Percentiles rank a stretch among this genome's conserved stretches.
These are phyloP conservation scores for Arxiozyma heterogenica DNA, from an alignment of 1,139 yeast species.

Conservation along the genomic window DNA sequence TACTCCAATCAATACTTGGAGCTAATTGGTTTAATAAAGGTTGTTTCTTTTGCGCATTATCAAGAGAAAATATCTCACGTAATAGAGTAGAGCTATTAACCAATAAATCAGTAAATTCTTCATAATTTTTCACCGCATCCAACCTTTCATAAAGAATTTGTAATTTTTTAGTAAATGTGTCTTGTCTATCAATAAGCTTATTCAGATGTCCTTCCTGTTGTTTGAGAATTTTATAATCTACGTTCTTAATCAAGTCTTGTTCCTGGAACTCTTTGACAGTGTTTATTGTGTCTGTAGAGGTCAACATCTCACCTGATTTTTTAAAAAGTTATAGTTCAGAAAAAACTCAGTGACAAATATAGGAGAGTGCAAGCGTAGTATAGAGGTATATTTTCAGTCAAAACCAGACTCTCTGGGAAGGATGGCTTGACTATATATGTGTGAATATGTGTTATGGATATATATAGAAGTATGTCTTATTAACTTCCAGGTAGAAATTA, in stretches of 20 bases:
- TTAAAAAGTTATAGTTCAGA: neutral
- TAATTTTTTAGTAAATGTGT: slow-evolving; percentile 20
- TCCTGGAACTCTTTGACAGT: slow-evolving; percentile 20
- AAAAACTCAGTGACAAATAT: neutral
- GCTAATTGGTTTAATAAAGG: slow-evolving; percentile 10
- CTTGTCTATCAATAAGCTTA: slow-evolving; percentile 14
- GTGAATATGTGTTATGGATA: no score
- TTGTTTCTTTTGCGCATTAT: slow-evolving; percentile 13
- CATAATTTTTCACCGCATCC: slow-evolving; percentile 25
- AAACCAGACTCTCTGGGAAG: no score
- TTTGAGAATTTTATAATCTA: slow-evolving; percentile 19
- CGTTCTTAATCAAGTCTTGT: slow-evolving; percentile 14
- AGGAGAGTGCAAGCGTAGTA: neutral
- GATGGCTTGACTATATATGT: no score
- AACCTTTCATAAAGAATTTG: slow-evolving; percentile 22
- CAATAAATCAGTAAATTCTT: slow-evolving; percentile 26
- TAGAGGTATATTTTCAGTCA: neutral
- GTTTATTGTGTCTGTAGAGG: slow-evolving; percentile 10
- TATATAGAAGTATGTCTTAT: no score
- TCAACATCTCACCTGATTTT: slow-evolving; percentile 9
- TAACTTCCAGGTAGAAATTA: no score
- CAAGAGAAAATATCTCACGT: slow-evolving; percentile 26
- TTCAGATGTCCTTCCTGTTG: slow-evolving; percentile 21
- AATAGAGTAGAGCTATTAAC: slow-evolving; percentile 20
- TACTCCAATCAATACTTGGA: slow-evolving; percentile 39